These are phyloP conservation scores for Beta lomatogona DNA, from an alignment of 179 eudicot genomes.

Conservation along the genomic window DNA sequence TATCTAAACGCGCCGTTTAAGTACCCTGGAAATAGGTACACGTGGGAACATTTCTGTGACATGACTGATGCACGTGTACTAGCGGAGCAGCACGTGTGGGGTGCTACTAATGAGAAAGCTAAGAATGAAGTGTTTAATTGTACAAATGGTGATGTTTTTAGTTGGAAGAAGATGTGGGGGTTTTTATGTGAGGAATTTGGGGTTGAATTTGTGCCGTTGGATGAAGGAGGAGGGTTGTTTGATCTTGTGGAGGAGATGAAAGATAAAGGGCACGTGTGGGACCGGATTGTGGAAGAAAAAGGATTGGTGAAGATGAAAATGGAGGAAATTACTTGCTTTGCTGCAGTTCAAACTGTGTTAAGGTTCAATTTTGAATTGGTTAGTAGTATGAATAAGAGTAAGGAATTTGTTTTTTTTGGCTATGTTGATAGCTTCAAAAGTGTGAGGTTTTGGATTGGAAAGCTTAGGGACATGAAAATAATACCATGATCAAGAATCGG, in stretches of 20 bases:
- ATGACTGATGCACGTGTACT: conserved; percentile 35
- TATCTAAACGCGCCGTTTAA: conserved; percentile 17
- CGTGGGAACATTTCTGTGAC: conserved; percentile 44
- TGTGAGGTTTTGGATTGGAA: conserved; percentile 36
- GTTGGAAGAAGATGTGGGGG: conserved; percentile 38
- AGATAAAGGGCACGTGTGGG: conserved; percentile 38
- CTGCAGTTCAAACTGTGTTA: conserved; percentile 6
- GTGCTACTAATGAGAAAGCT: conserved; percentile 15
- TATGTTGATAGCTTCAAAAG: conserved; percentile 32
- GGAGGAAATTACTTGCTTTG: conserved; percentile 35
- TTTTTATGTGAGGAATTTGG: conserved; percentile 33
- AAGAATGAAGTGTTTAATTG: conserved; percentile 42
- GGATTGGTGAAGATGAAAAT: conserved; percentile 33
- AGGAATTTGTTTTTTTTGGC: conserved; percentile 40
- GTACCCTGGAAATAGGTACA: conserved; percentile 32
- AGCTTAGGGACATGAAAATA: conserved; percentile 40
- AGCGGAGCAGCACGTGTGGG: conserved; percentile 46
- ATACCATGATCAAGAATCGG: conserved; percentile 23
- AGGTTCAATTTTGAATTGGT: conserved; percentile 33
- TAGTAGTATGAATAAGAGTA: conserved; percentile 47
- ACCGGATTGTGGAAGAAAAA: conserved; percentile 35
- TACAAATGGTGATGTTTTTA: conserved; percentile 41
- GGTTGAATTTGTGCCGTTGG: conserved; percentile 30
- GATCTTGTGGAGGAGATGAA: conserved; percentile 30
- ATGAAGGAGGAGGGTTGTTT: conserved; percentile 27